Evolutionary conservation across 2,329 filamentous ascomycete species (phyloP), one percentile per base, ranked within the genome.

Genomic region (Aphanocladium album): DNA sequence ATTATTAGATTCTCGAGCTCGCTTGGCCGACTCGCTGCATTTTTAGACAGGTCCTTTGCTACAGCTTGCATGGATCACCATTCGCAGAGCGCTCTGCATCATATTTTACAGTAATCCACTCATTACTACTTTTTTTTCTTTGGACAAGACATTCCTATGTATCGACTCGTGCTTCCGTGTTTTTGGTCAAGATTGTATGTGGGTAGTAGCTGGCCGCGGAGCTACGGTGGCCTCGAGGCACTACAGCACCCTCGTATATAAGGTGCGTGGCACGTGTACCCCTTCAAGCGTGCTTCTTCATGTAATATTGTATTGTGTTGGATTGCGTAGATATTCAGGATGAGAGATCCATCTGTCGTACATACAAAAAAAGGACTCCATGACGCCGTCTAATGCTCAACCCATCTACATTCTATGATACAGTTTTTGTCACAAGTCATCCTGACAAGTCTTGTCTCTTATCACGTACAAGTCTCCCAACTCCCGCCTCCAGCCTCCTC

Each of bases 371-470:
- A 45, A 58, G 39, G 62, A 52, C 56, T 59, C 61, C 57, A 51
- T 52, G 57, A 60, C 64, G 61, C 60, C 60, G 45, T 65, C 62
- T 64, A 66, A 67, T 67, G 61, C 61, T 62, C 56, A 47, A 43
- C 27, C 72, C 72, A 71, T 76, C 73, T 75, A 76, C 72, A 65
- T 51, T 56, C 37, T 77, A 66, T 67, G 62, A 61, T 77, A 77
- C 78, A 72, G 69, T 67, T 63, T 65, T 67, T 60, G 63, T 64
- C 33, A 16, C 25, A 30, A 43, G 19, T 39, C 76, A 77, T 77
- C 37, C 14, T 39, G 37, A 67, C 67, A 61, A 66, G 64, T 58
- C 45, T 52, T 50, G 57, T 50, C 49, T 30, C 41, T 59, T 12
- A 52, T 46, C 30, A 27, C 37, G 12, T 61, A 52, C 60, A 60